phyloP scores from a whole-genome alignment of 768 basidiomycete species.

The Kwoniella mangroviensis region DNA sequence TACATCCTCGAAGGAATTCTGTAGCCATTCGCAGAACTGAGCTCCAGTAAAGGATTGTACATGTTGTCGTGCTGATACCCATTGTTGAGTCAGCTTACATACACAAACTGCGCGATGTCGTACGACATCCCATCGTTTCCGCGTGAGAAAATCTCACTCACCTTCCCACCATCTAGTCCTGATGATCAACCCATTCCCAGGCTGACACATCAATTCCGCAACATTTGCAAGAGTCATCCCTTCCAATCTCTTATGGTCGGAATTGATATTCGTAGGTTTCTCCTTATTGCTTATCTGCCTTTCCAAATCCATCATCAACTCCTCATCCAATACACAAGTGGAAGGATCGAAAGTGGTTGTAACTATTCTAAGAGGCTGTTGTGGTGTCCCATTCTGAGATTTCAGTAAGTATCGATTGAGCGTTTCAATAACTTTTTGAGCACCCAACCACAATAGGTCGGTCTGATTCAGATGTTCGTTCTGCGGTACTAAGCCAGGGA shows the following conservation, averaged over 20 bases:
- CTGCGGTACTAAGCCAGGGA: constrained; percentile 58
- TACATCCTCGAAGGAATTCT: constrained; percentile 88
- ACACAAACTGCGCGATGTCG: too few species aligned
- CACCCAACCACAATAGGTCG: constrained; percentile 84
- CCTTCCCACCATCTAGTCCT: constrained; percentile 84
- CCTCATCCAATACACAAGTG: constrained; percentile 76
- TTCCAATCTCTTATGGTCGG: constrained; percentile 58
- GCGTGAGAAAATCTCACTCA: constrained; percentile 22
- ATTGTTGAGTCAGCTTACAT: too few species aligned
- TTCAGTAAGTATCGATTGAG: constrained; percentile 86
- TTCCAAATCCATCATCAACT: constrained; percentile 78
- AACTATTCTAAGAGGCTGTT: constrained; percentile 72
- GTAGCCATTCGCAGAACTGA: constrained; percentile 88
- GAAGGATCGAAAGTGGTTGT: constrained; percentile 84
- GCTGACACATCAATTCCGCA: constrained; percentile 57
- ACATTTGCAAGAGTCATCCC: constrained; percentile 71
- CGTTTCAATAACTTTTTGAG: constrained; percentile 86
- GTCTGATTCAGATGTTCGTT: constrained; percentile 72
- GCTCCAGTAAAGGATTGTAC: constrained; percentile 85
- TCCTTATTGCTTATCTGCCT: constrained; percentile 65
- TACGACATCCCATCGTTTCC: too few species aligned
- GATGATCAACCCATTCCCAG: constrained; percentile 76
- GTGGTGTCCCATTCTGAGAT: constrained; percentile 54
- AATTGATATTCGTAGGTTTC: constrained; percentile 23
- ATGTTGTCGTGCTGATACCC: constrained; percentile 61